These are phyloP conservation scores for Aureobasidium sp. DNA, from an alignment of 2,329 filamentous ascomycete species.

Conservation along the genomic window DNA sequence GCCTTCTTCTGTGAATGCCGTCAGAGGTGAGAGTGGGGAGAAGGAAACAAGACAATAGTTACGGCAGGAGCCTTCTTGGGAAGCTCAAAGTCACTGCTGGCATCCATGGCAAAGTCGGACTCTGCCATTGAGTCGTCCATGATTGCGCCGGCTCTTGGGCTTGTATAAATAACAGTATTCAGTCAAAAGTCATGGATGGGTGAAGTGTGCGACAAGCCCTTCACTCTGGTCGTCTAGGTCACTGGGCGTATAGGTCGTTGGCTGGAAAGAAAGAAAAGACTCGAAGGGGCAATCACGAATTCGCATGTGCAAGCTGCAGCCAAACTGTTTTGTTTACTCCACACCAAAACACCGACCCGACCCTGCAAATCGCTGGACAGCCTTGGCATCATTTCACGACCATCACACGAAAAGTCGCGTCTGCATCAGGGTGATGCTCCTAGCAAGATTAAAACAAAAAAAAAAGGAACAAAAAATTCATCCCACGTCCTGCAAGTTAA, in stretches of 20 bases:
- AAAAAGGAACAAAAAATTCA: no score
- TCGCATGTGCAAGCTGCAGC: neutral
- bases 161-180: neutral
- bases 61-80: slow-evolving; percentile 13
- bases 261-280: neutral
- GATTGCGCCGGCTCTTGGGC: slow-evolving; percentile 1
- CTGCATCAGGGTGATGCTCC: no score
- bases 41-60: neutral
- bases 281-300: slow-evolving; percentile 4
- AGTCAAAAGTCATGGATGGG: neutral
- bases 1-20: slow-evolving; percentile 19
- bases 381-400: neutral
- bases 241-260: neutral
- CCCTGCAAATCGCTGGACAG: neutral
- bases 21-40: neutral
- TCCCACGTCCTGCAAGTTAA: no score
- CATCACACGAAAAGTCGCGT: no score
- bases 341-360: neutral
- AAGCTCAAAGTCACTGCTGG: slow-evolving; percentile 17
- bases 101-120: slow-evolving; percentile 15
- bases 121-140: slow-evolving; percentile 14
- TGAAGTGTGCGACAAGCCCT: neutral
- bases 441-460: no score
- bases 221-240: neutral
- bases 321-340: slow-evolving; percentile 4